Conservation (phyloP, 2,329 filamentous ascomycete genomes). For the Stemphylium beticola region DNA sequence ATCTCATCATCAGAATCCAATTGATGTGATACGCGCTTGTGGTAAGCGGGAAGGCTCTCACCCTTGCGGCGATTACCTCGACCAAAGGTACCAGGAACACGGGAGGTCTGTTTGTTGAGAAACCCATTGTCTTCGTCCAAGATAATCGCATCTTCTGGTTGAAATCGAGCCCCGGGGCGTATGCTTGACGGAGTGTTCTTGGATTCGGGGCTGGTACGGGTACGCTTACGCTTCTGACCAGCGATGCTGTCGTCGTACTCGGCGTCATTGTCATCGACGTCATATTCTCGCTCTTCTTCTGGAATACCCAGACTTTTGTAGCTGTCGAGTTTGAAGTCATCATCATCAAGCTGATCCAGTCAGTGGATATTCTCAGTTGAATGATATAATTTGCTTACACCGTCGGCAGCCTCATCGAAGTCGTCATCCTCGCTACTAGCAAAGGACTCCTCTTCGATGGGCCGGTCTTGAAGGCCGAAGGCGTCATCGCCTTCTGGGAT, state of each 20-base stretch:
- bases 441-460: too few relatives aligned
- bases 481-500: conserved; percentile 9
- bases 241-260: conserved; percentile 10
- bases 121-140: conserved; percentile 25
- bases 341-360: conserved; percentile 17
- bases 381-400: conserved; percentile 5
- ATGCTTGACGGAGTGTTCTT: conserved; percentile 7
- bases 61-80: conserved; percentile 34
- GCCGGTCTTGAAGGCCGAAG: not conserved
- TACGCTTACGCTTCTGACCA: conserved; percentile 27
- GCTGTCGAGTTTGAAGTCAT: conserved; percentile 28
- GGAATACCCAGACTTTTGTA: conserved; percentile 15
- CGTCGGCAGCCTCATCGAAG: conserved; percentile 12
- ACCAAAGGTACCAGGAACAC: conserved; percentile 32
- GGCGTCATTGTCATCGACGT: conserved; percentile 12
- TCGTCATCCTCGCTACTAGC: conserved; percentile 7
- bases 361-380: not conserved
- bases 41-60: conserved; percentile 47
- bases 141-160: conserved; percentile 27
- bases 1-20: conserved; percentile 58
- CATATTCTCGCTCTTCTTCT: conserved; percentile 11
- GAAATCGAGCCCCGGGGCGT: conserved; percentile 14
- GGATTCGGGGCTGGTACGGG: conserved; percentile 9
- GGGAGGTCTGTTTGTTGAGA: conserved; percentile 14
- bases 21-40: conserved; percentile 51